Conservation (phyloP, 1,284 basidiomycete species). For the Pisolithus thermaeus region DNA sequence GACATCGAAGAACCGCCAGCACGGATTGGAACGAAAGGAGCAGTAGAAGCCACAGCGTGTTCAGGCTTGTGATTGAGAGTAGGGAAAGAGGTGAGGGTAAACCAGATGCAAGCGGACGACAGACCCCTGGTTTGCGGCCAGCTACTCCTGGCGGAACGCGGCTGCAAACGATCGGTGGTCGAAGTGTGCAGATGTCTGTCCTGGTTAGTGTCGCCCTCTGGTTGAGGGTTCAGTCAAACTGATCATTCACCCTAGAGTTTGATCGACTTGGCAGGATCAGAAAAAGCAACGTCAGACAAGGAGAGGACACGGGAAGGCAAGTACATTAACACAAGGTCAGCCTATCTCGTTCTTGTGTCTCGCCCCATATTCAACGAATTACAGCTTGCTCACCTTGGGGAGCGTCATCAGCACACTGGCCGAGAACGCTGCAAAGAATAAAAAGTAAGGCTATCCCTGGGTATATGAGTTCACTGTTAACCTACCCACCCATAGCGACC, state of each 20-base stretch:
- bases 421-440: conserved; percentile 78
- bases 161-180: conserved; percentile 67
- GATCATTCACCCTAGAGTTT: conserved; percentile 51
- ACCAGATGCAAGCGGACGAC: conserved; percentile 41
- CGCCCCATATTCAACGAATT: not conserved
- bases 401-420: conserved; percentile 86
- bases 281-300: conserved; percentile 91
- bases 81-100: conserved; percentile 53
- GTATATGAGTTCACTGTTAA: conserved; percentile 1
- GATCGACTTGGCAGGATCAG: conserved; percentile 96
- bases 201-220: conserved; percentile 43
- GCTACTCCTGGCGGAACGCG: conserved; percentile 62
- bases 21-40: conserved; percentile 98
- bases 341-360: not conserved
- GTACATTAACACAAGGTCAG: conserved; percentile 84
- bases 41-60: conserved; percentile 90
- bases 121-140: conserved; percentile 53
- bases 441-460: conserved; percentile 39
- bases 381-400: conserved; percentile 82
- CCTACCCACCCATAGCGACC: conserved; percentile 46
- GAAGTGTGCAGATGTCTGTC: conserved; percentile 76
- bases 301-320: conserved; percentile 89
- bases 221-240: conserved; percentile 3
- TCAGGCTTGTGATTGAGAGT: conserved; percentile 83
- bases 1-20: conserved; percentile 84